Percentiles rank a stretch among this genome's conserved stretches.
These are phyloP conservation scores for Streptanthus diversifolius DNA, from an alignment of 345 rosid genomes.

Conservation along the genomic window DNA sequence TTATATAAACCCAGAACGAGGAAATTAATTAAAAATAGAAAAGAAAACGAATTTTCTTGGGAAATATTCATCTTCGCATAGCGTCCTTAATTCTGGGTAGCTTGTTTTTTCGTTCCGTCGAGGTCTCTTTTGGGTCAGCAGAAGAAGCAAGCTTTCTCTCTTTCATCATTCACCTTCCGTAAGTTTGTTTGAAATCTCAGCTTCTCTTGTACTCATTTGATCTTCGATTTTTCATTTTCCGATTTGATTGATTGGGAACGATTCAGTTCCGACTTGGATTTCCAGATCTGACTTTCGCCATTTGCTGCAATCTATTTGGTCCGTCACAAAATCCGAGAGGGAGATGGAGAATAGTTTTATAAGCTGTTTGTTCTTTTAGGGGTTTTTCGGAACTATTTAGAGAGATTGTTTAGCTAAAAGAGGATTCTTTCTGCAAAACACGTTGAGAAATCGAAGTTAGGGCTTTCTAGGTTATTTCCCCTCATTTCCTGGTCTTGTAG, in stretches of 20 bases:
- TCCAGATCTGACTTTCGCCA: not conserved
- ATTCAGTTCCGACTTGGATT: not conserved
- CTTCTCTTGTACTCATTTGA: too few species aligned
- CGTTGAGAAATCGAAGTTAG: not conserved
- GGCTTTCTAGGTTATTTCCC: not conserved
- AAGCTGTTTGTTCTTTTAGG: not conserved
- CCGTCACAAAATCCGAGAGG: not conserved
- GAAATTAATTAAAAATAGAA: not conserved
- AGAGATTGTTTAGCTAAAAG: not conserved
- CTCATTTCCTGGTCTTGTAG: not conserved
- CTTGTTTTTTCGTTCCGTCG: not conserved
- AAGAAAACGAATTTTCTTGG: not conserved
- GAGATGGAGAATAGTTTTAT: not conserved
- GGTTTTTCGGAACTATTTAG: not conserved
- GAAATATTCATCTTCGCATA: not conserved
- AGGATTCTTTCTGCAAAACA: not conserved
- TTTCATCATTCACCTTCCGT: not conserved
- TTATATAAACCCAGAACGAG: not conserved
- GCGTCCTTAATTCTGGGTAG: too few species aligned
- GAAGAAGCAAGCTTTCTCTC: not conserved
- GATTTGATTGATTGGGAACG: too few species aligned
- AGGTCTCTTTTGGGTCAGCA: slow-evolving; percentile 18
- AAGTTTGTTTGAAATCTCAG: slow-evolving; percentile 15
- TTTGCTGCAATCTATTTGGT: not conserved
- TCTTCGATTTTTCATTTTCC: too few species aligned